Evolutionary conservation across 2,329 filamentous ascomycete genomes (phyloP).

Genomic region (Talaromyces verruculosus): DNA sequence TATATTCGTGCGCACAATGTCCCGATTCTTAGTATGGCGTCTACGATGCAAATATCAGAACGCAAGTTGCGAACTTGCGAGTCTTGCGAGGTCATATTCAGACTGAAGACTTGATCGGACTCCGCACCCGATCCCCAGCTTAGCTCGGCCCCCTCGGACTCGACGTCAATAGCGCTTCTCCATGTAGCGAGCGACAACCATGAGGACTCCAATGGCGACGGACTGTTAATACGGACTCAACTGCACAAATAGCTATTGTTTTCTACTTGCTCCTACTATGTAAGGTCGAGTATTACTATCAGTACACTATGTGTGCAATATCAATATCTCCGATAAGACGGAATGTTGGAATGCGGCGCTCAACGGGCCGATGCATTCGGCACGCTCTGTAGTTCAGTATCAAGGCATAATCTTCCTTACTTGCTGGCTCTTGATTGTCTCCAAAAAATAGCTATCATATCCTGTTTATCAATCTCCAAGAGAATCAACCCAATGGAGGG

Average conservation of each 20-base stretch:
- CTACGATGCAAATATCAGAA: slow-evolving; percentile 8
- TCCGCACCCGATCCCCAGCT: slow-evolving; percentile 1
- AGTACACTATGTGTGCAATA: not conserved
- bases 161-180: not conserved
- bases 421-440: not conserved
- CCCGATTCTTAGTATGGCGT: not conserved
- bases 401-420: not conserved
- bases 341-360: slow-evolving; percentile 7
- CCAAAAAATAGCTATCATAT: not conserved
- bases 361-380: slow-evolving; percentile 11
- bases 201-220: not conserved
- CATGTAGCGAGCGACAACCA: not conserved
- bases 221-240: not conserved
- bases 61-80: not conserved
- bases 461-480: not conserved
- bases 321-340: slow-evolving; percentile 3
- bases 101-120: not conserved
- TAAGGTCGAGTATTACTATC: not conserved
- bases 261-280: not conserved
- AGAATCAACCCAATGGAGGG: not conserved
- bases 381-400: not conserved
- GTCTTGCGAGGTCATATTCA: not conserved
- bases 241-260: not conserved
- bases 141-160: not conserved
- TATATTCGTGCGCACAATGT: not conserved